These are phyloP conservation scores for Raffaelea albimanens DNA, from an alignment of 2,329 filamentous ascomycete genomes.

Conservation along the genomic window DNA sequence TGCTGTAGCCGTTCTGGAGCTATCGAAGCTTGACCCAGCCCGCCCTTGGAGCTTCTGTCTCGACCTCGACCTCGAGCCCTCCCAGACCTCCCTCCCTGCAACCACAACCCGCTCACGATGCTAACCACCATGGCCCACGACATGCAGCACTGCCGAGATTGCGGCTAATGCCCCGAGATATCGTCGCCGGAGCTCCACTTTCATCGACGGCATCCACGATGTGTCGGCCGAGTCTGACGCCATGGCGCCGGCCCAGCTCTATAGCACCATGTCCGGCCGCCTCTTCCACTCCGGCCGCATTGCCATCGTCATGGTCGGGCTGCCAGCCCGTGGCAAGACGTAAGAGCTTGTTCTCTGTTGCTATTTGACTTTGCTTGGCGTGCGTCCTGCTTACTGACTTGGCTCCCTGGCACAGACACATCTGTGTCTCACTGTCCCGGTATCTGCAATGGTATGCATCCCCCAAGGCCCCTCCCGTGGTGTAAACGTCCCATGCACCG, in stretches of 20 bases:
- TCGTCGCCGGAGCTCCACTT: conserved; percentile 86
- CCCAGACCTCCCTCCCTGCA: no score
- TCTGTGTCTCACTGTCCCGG: conserved; percentile 87
- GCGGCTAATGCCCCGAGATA: conserved; percentile 85
- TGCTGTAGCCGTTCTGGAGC: not conserved
- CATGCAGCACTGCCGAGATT: conserved; percentile 87
- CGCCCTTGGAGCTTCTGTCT: no score
- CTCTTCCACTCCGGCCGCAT: conserved; percentile 96
- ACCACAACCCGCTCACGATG: no score
- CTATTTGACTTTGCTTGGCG: no score
- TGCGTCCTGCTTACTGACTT: not conserved
- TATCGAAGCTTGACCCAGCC: not conserved
- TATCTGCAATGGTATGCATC: conserved; percentile 71
- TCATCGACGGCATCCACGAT: conserved; percentile 96
- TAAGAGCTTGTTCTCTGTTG: no score
- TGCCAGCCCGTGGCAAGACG: conserved; percentile 93
- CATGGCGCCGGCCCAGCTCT: conserved; percentile 90
- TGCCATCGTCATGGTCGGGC: conserved; percentile 91
- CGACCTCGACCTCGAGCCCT: no score
- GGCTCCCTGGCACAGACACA: conserved; percentile 61
- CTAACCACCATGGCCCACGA: conserved; percentile 22
- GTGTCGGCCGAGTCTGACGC: conserved; percentile 63
- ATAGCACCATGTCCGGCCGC: conserved; percentile 94
- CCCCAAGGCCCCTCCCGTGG: no score
- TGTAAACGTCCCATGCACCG: no score